Conservation (phyloP, 2,329 filamentous ascomycete genomes). For the Cercospora brassicicola region DNA sequence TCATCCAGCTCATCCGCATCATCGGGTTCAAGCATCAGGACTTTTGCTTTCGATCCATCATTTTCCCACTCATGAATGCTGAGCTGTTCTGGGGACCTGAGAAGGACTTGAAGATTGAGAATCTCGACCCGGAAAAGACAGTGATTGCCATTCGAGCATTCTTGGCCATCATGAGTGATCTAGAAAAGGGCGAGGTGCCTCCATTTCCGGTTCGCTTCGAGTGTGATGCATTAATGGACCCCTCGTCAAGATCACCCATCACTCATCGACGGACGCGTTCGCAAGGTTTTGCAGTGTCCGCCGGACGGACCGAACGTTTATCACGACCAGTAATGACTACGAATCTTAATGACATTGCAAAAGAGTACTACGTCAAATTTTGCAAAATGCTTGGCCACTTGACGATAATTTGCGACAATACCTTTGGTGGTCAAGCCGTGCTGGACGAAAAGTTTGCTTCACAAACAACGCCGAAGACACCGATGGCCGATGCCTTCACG, state of each 20-base stretch:
- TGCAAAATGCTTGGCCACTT: constrained; percentile 95
- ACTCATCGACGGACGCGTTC: constrained; percentile 40
- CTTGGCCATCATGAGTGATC: constrained; percentile 84
- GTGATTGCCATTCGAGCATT: constrained; percentile 97
- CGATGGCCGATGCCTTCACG: constrained; percentile 89
- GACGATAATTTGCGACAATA: constrained; percentile 92
- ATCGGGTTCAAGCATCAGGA: constrained; percentile 93
- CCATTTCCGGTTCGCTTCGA: constrained; percentile 74
- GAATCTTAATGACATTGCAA: constrained; percentile 70
- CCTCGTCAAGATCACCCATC: constrained; percentile 40
- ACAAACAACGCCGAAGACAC: constrained; percentile 79
- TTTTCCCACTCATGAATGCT: constrained; percentile 93
- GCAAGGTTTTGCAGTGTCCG: constrained; percentile 40
- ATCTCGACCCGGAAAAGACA: constrained; percentile 92
- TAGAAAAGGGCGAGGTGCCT: constrained; percentile 81
- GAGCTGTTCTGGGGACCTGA: constrained; percentile 67
- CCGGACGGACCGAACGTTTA: constrained; percentile 62
- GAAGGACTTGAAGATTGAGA: constrained; percentile 81
- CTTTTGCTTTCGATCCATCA: constrained; percentile 84
- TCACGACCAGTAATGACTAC: constrained; percentile 63
- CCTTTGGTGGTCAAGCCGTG: constrained; percentile 92
- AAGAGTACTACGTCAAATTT: constrained; percentile 84
- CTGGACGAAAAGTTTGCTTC: constrained; percentile 92
- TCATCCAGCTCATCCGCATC: constrained; percentile 91
- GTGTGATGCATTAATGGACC: constrained; percentile 47